Percentiles rank a stretch among this genome's conserved stretches.
Conservation (phyloP, 345 rosid species). For the Boechera divaricarpa region DNA sequence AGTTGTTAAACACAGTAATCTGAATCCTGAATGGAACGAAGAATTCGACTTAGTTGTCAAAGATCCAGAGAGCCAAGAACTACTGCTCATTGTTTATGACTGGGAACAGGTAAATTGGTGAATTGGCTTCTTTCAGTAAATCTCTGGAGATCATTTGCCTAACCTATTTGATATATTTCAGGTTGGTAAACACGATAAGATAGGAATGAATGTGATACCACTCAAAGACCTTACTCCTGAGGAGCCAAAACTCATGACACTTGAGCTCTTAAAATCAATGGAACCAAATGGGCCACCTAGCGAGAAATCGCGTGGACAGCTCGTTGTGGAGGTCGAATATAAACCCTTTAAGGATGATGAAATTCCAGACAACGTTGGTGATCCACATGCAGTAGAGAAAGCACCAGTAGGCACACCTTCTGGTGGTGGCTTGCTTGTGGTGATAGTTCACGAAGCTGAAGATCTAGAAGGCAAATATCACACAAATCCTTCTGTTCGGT, state of each 20-base stretch:
- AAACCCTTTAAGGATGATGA: conserved; percentile 74
- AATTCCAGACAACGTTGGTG: conserved; percentile 50
- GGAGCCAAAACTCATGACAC: conserved; percentile 70
- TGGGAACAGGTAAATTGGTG: conserved; percentile 81
- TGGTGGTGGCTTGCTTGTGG: conserved; percentile 85
- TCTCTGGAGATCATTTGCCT: background rate
- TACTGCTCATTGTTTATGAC: conserved; percentile 72
- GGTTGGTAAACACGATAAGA: conserved; percentile 93
- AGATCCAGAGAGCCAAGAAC: conserved; percentile 73
- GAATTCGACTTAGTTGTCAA: conserved; percentile 77
- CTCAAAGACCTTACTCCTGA: conserved; percentile 77
- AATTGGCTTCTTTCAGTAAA: conserved; percentile 1
- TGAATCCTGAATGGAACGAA: conserved; percentile 97
- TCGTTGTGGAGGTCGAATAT: conserved; percentile 65
- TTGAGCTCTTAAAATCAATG: conserved; percentile 78
- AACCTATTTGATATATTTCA: conserved; percentile 15
- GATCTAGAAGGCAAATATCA: conserved; percentile 94
- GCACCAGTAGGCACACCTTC: conserved; percentile 93
- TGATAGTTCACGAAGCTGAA: conserved; percentile 90
- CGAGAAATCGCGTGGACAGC: conserved; percentile 82
- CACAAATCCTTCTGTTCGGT: conserved; percentile 79
- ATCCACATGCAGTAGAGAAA: conserved; percentile 59
- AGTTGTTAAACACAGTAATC: conserved; percentile 75
- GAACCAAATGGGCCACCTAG: conserved; percentile 70
- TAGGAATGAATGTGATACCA: conserved; percentile 82